Evolutionary conservation across 805 yeast genomes (phyloP).

Genomic region (Candida sanyiensis): DNA sequence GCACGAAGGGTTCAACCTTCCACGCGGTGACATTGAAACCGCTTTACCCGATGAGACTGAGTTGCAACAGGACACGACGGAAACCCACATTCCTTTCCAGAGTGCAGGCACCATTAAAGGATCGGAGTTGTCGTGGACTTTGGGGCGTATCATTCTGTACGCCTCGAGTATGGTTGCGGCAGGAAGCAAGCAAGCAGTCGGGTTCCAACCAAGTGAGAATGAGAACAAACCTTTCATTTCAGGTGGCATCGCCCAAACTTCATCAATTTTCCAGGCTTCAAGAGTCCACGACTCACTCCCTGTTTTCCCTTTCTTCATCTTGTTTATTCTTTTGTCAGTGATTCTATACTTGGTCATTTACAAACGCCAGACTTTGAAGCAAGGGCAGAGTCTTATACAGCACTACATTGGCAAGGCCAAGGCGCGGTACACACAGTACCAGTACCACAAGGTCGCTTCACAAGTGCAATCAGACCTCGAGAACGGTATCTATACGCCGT

Average conservation of each 20-base stretch:
- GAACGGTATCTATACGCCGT: slow-evolving; percentile 12
- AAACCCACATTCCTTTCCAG: slow-evolving; percentile 57
- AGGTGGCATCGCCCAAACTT: slow-evolving; percentile 16
- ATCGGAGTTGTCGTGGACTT: slow-evolving; percentile 89
- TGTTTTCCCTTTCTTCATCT: slow-evolving; percentile 10
- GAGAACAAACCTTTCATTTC: slow-evolving; percentile 19
- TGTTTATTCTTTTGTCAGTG: slow-evolving; percentile 2
- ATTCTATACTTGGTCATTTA: slow-evolving; percentile 12
- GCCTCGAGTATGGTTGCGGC: slow-evolving; percentile 51
- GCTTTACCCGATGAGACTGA: slow-evolving; percentile 22
- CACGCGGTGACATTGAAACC: slow-evolving; percentile 56
- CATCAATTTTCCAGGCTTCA: slow-evolving; percentile 2
- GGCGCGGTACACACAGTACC: slow-evolving; percentile 16
- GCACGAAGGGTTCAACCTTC: slow-evolving; percentile 90
- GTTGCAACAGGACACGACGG: slow-evolving; percentile 21
- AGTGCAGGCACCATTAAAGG: slow-evolving; percentile 79
- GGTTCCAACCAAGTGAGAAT: slow-evolving; percentile 24
- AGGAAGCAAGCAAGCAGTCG: slow-evolving; percentile 12
- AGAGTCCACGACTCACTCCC: slow-evolving; percentile 7
- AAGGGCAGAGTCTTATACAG: slow-evolving; percentile 13
- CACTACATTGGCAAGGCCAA: slow-evolving; percentile 14
- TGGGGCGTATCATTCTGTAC: slow-evolving; percentile 79
- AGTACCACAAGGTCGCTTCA: slow-evolving; percentile 17
- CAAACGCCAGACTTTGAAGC: slow-evolving; percentile 12
- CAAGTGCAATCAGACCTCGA: slow-evolving; percentile 21